These are phyloP conservation scores for Aspergillus biplanus DNA, from an alignment of 495 filamentous ascomycete genomes.

Conservation along the genomic window DNA sequence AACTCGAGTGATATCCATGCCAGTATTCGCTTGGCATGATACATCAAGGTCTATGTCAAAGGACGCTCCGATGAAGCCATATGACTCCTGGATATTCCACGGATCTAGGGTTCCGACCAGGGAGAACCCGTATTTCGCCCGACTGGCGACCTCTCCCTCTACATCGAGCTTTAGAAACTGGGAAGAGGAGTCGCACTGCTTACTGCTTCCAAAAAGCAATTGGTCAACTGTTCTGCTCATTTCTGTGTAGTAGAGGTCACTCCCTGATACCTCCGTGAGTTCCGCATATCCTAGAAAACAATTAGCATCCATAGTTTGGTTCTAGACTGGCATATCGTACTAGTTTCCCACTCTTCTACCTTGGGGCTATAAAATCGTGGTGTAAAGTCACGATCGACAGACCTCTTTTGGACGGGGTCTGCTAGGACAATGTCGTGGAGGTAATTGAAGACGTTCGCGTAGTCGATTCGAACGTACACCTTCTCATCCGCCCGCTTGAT, in stretches of 20 bases:
- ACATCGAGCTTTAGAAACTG: neutral
- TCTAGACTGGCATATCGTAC: neutral
- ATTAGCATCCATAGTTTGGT: neutral
- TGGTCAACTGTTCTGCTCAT: neutral
- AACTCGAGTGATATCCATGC: neutral
- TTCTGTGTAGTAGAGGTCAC: neutral
- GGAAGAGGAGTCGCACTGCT: neutral
- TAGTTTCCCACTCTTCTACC: neutral
- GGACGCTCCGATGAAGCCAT: neutral
- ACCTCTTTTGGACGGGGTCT: neutral
- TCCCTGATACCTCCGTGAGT: neutral
- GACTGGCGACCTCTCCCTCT: neutral
- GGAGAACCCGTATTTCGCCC: neutral
- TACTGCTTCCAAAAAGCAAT: neutral
- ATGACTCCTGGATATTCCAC: neutral
- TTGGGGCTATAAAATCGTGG: neutral
- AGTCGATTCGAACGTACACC: conserved; percentile 3
- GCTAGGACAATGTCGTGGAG: neutral
- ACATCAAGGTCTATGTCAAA: neutral
- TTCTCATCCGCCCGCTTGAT: conserved; percentile 1
- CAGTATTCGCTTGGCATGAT: neutral
- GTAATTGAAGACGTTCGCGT: neutral
- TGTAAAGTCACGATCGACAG: neutral
- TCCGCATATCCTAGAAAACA: neutral
- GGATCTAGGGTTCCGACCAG: neutral